Evolutionary conservation across 2,329 filamentous ascomycete genomes (phyloP).

Genomic region (Aspergillus neotritici): DNA sequence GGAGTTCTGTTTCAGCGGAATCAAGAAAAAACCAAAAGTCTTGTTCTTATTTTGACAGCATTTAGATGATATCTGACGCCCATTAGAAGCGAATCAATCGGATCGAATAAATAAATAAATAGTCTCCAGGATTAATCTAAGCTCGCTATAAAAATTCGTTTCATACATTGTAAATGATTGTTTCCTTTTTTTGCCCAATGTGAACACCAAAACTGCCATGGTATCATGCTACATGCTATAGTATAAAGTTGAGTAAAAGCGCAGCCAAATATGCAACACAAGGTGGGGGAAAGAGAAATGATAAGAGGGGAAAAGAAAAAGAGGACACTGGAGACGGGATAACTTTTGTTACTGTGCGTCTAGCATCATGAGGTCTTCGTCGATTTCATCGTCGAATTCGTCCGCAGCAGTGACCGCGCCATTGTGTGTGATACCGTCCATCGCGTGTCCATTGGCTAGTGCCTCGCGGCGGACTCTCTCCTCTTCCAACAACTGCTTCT

Average conservation of each 20-base stretch:
- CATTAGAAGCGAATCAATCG: conserved; percentile 10
- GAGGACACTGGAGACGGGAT: conserved; percentile 1
- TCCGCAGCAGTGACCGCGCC: conserved; percentile 23
- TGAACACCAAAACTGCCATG: conserved; percentile 19
- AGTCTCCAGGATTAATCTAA: neutral
- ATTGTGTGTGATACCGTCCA: conserved; percentile 20
- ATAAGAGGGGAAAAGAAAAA: conserved; percentile 4
- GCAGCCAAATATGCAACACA: conserved; percentile 12
- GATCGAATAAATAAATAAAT: conserved; percentile 1
- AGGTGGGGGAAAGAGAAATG: conserved; percentile 1
- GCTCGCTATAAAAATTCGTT: neutral
- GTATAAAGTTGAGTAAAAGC: conserved; percentile 14
- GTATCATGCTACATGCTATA: conserved; percentile 20
- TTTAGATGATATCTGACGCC: conserved; percentile 15
- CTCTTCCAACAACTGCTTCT: conserved; percentile 65
- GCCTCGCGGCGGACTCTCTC: conserved; percentile 59
- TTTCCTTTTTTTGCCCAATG: conserved; percentile 8
- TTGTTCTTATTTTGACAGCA: conserved; percentile 28
- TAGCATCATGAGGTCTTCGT: conserved; percentile 40
- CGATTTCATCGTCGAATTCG: conserved; percentile 40
- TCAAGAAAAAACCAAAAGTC: conserved; percentile 25
- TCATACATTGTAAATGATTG: neutral
- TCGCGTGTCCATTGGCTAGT: conserved; percentile 22
- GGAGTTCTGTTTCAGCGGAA: conserved; percentile 35
- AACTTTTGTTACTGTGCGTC: conserved; percentile 26